Percentiles rank a stretch among this genome's conserved stretches.
Evolutionary conservation across 2,329 filamentous ascomycete genomes (phyloP).

Genomic region (Lasiodiplodia theobromae): DNA sequence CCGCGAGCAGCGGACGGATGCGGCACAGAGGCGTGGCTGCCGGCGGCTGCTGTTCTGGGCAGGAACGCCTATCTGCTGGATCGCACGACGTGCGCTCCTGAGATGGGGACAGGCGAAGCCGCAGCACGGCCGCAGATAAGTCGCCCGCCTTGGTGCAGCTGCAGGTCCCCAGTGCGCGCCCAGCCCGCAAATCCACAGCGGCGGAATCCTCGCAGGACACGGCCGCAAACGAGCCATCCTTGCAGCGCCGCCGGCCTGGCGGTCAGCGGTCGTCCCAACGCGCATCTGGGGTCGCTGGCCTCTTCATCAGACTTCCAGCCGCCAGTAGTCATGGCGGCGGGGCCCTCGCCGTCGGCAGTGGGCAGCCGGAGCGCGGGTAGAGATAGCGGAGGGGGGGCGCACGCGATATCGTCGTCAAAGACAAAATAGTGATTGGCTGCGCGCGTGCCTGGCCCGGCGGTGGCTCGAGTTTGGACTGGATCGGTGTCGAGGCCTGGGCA

Average conservation of each 20-base stretch:
- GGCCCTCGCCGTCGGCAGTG: constrained; percentile 23
- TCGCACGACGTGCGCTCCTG: constrained; percentile 16
- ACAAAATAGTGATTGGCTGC: constrained; percentile 26
- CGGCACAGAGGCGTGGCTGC: constrained; percentile 2
- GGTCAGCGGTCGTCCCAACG: constrained; percentile 8
- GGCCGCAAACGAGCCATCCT: constrained; percentile 21
- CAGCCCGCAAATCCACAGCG: constrained; percentile 17
- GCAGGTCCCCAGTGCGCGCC: constrained; percentile 17
- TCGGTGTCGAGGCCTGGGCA: constrained; percentile 24
- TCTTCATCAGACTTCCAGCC: not conserved
- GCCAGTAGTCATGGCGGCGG: constrained; percentile 12
- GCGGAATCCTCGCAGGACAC: constrained; percentile 14
- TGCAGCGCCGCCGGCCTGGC: constrained; percentile 11
- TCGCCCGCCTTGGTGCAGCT: constrained; percentile 21
- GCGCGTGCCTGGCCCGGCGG: constrained; percentile 24
- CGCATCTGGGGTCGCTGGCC: not conserved
- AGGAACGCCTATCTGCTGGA: constrained; percentile 20
- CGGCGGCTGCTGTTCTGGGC: constrained; percentile 15
- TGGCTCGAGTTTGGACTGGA: constrained; percentile 27
- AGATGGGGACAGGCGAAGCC: constrained; percentile 4
- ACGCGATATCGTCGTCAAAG: constrained; percentile 27
- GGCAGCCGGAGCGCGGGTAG: constrained; percentile 19
- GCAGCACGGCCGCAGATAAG: constrained; percentile 25
- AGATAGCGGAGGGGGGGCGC: constrained; percentile 22
- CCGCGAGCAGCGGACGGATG: not conserved